Evolutionary conservation across 2,329 filamentous ascomycete species (phyloP).

Genomic region (Penicillium hesseltinei): DNA sequence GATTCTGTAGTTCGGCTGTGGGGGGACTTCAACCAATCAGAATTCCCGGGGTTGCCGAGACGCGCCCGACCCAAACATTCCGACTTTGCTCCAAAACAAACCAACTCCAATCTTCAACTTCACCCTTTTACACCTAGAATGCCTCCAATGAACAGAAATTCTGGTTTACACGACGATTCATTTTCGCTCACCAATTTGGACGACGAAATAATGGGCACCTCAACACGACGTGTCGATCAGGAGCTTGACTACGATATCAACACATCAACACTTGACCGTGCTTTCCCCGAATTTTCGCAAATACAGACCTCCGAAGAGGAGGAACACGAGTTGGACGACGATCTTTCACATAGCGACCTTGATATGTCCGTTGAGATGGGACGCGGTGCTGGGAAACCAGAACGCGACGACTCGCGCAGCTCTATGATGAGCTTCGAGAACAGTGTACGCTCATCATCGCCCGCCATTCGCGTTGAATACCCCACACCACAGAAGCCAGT

Average conservation of each 20-base stretch:
- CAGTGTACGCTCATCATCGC: constrained; percentile 43
- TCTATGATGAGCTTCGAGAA: constrained; percentile 51
- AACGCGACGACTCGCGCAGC: constrained; percentile 51
- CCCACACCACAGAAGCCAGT: constrained; percentile 39
- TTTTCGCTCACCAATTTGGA: constrained; percentile 33
- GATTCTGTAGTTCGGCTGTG: background rate
- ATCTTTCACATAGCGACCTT: constrained; percentile 39
- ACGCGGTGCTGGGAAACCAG: constrained; percentile 47
- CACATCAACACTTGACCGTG: constrained; percentile 47
- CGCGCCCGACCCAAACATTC: constrained; percentile 16
- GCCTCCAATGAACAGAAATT: constrained; percentile 6
- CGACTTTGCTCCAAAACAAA: constrained; percentile 15
- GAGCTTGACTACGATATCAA: constrained; percentile 46
- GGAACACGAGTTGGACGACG: constrained; percentile 24
- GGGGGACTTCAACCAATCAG: constrained; percentile 1
- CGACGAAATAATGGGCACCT: constrained; percentile 32
- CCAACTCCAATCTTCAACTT: constrained; percentile 2
- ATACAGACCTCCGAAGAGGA: constrained; percentile 43
- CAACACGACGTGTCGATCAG: constrained; percentile 27
- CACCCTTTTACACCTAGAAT: background rate
- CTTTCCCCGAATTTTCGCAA: constrained; percentile 51
- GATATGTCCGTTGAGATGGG: constrained; percentile 58
- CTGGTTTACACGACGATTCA: constrained; percentile 2
- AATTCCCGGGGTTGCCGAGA: constrained; percentile 13
- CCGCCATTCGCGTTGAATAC: constrained; percentile 40